Base-by-base conservation (phyloP, 257 asterid genomes). In the Solanum corneliomulleri region DNA sequence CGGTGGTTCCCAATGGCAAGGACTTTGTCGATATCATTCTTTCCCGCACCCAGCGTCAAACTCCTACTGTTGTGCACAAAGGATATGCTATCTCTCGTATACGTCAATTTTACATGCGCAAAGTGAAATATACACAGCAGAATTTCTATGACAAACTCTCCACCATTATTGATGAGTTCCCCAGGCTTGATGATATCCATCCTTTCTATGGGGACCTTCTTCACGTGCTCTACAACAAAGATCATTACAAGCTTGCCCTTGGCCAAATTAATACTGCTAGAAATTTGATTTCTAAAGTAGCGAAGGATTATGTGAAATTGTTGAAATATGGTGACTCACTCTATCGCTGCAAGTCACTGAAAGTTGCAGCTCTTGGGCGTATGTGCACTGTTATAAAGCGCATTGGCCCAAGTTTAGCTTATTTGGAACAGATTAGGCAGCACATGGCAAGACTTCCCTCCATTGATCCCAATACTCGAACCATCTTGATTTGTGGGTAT, bases 371-470 rank as follows among this genome's bases (percentile, higher is more conserved):
- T 33, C 78, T 71, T 71, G 78, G 78, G 45, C 78, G 78, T 33
- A 33, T 71, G 78, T 37, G 98, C 86, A 97, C 99, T 20, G 97
- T 97, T 33, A 90, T 95, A 20, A 97, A 97, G 88, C 93, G 98
- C 29, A 84, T 97, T 23, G 90, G 95, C 66, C 98, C 98, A 52
- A 97, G 99, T 94, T 92, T 97, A 86, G 99, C 99, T 71, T 97
- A 97, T 92, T 98, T 97, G 75, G 99, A 97, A 80, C 99, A 97
- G 95, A 95, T 97, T 49, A 92, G 99, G 89, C 99, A 97, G 88
- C 99, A 96, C 91, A 95, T 95, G 99, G 96, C 99, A 3, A 95
- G 99, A 88, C 87, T 97, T 60, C 99, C 99, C 83, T 96, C 98
- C 3, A 96, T 97, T 88, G 99, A 97, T 92, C 99, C 99, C 18